Evolutionary conservation across 2,329 filamentous ascomycete species (phyloP), one percentile per base, ranked within the genome.

Genomic region (Diaporthe sp.): DNA sequence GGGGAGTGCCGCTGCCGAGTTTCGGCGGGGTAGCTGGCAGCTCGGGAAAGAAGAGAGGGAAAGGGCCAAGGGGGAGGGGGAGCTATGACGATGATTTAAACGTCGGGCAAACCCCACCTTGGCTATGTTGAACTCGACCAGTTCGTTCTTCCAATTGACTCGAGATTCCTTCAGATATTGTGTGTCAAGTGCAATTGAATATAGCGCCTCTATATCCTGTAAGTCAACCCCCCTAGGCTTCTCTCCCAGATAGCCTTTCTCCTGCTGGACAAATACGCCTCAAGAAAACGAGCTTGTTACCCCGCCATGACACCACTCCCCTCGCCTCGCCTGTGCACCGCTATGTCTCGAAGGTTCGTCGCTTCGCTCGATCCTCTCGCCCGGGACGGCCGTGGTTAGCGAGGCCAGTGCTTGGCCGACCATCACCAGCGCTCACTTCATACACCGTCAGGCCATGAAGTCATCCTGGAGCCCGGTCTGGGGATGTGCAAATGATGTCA

Each of bases 71-170:
- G 25, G 31, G 46, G 44, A 9, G 9, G 51, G 53, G 39, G 46
- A 57, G 44, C 74, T 74, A 74, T 76, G 75, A 76, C 75, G 75
- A 76, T 55, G 62, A 58, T 62, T 62, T 71, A 73, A 74, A 76
- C 53, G 17, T 61, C 57, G 51, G 39, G 49, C 44, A 70, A 65
- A 71, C 75, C 75, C 75, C 75, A 74, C 75, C 65, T 70, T 39
- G 9, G 34, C 9, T 5, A 6, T 9, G 46, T 39, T 12, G 22
- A n/a, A 17, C 7, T 22, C n/a, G 44, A 37, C 28, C 31, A 3
- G 9, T 19, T 22, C 15, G 31, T 25, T 37, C 31, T 53, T 31
- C 13, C 46, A 53, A 68, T 68, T 70, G 65, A 70, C 10, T 22
- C 49, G n/a, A 37, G 4, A 70, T 28, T 17, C 8, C 17, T 51